A percentile compares a stretch with the other conserved stretches of the same genome.
Evolutionary conservation across 2,329 filamentous ascomycete species (phyloP).

Genomic region (Talaromyces sp.): DNA sequence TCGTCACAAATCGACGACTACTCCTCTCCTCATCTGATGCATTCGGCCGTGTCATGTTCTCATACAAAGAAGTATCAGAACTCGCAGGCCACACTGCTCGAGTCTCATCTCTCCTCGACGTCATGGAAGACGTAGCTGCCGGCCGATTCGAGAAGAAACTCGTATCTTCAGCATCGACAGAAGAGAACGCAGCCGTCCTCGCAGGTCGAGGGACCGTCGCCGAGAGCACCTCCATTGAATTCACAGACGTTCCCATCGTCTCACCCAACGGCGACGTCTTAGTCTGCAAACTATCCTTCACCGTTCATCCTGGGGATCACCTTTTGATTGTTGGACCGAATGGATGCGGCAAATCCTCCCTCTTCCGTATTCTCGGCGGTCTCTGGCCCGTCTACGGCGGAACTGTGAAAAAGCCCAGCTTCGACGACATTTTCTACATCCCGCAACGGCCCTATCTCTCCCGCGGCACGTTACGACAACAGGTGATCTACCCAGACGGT

Average conservation of each 20-base stretch:
- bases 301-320: constrained; percentile 80
- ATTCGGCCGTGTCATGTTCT: constrained; percentile 95
- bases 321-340: constrained; percentile 94
- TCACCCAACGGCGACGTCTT: constrained; percentile 95
- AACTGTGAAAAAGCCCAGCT: constrained; percentile 84
- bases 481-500: constrained; percentile 93
- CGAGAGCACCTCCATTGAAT: constrained; percentile 80
- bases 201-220: constrained; percentile 75
- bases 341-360: constrained; percentile 91
- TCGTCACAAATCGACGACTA: constrained; percentile 91
- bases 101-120: constrained; percentile 82
- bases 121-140: constrained; percentile 88
- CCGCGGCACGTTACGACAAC: constrained; percentile 85
- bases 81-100: constrained; percentile 92
- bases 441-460: constrained; percentile 93
- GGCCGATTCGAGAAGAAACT: constrained; percentile 96
- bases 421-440: constrained; percentile 95
- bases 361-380: constrained; percentile 94
- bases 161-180: constrained; percentile 79
- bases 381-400: constrained; percentile 98
- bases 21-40: constrained; percentile 90
- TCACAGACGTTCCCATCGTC: constrained; percentile 87
- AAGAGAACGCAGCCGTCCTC: constrained; percentile 78
- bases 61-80: constrained; percentile 95
- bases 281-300: constrained; percentile 79